Percentiles rank a stretch among this genome's conserved stretches.
Evolutionary conservation across 2,329 filamentous ascomycete genomes (phyloP).

Genomic region (Cladosporium velox): DNA sequence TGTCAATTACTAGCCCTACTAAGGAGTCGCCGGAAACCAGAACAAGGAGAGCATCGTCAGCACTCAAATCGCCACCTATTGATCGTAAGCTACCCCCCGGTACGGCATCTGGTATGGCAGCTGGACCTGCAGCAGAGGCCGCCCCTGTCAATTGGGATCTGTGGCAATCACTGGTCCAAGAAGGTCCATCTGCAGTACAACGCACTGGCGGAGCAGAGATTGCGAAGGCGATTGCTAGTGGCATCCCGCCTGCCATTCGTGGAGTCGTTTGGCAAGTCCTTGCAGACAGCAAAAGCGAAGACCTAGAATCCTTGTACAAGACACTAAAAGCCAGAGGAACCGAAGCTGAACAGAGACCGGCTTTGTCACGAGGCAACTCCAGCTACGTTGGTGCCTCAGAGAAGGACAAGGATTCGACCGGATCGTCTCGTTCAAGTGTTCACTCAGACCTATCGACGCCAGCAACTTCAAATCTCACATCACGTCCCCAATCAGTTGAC

Average conservation of each 20-base stretch:
- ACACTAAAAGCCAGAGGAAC: constrained; percentile 79
- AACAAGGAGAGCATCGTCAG: constrained; percentile 29
- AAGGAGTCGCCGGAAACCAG: constrained; percentile 33
- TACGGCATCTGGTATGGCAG: constrained; percentile 78
- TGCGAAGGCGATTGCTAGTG: constrained; percentile 85
- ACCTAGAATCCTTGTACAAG: constrained; percentile 82
- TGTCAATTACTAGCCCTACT: constrained; percentile 23
- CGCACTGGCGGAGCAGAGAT: constrained; percentile 86
- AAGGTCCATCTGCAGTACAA: constrained; percentile 85
- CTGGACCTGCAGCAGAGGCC: constrained; percentile 71
- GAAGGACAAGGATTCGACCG: constrained; percentile 66
- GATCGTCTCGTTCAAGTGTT: constrained; percentile 81
- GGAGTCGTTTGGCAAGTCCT: constrained; percentile 99
- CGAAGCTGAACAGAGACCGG: constrained; percentile 62
- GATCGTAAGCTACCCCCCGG: constrained; percentile 77
- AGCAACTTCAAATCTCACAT: constrained; percentile 50
- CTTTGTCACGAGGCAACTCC: constrained; percentile 18
- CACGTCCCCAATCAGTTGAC: constrained; percentile 34
- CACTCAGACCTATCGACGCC: constrained; percentile 74
- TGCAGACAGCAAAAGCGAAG: constrained; percentile 90
- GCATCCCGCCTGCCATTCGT: constrained; percentile 90
- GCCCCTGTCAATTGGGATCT: constrained; percentile 94
- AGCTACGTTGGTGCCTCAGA: constrained; percentile 36
- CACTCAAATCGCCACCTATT: constrained; percentile 60
- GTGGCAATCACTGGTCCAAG: constrained; percentile 94